Evolutionary conservation across 495 filamentous ascomycete species (phyloP).

Genomic region (Xylaria venustula): DNA sequence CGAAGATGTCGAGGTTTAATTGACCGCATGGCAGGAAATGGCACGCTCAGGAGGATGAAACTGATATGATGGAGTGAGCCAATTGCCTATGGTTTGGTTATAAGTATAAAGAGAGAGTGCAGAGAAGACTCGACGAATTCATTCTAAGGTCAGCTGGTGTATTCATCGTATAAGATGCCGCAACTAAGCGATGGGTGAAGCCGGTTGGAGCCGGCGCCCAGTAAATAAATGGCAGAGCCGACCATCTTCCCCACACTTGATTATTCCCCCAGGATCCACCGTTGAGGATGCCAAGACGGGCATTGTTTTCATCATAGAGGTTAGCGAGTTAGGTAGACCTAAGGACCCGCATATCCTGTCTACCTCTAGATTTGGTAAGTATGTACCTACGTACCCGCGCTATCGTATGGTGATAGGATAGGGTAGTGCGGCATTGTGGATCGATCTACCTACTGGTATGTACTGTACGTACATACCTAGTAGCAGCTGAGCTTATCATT

Average conservation of each 20-base stretch:
- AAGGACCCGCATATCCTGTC: no score
- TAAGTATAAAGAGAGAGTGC: not conserved
- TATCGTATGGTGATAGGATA: no score
- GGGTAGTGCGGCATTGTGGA: not conserved
- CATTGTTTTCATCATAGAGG: not conserved
- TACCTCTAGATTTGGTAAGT: no score
- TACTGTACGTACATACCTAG: no score
- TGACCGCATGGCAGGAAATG: constrained; percentile 25
- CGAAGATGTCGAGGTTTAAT: constrained; percentile 27
- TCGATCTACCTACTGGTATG: no score
- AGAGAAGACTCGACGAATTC: not conserved
- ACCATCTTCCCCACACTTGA: not conserved
- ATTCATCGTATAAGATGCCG: constrained; percentile 2
- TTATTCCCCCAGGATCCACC: not conserved
- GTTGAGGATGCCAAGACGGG: not conserved
- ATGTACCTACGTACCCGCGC: no score
- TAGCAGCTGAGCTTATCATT: no score
- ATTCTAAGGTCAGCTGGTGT: constrained; percentile 5
- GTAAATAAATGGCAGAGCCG: not conserved
- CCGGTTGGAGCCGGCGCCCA: not conserved
- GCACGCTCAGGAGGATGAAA: not conserved
- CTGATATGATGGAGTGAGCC: not conserved
- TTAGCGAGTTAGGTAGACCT: not conserved
- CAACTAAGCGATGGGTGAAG: constrained; percentile 6
- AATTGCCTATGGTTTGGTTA: not conserved